Evolutionary conservation across 768 basidiomycete species (phyloP).

Genomic region (Lactifluus subvellereus): DNA sequence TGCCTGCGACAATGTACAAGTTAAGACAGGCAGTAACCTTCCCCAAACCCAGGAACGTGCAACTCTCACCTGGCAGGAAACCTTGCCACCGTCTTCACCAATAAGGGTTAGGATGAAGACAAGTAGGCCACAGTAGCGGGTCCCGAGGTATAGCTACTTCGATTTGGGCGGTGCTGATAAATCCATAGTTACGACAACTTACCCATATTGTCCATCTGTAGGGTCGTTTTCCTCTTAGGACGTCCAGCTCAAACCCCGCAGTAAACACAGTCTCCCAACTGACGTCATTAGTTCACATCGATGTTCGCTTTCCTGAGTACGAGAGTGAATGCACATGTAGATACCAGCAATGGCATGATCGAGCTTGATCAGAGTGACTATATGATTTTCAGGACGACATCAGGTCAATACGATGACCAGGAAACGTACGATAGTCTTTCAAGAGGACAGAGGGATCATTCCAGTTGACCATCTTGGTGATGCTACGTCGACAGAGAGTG

Average conservation of each 20-base stretch:
- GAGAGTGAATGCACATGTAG: background rate
- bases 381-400: background rate
- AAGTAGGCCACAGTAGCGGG: background rate
- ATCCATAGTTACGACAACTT: background rate
- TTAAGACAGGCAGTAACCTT: background rate
- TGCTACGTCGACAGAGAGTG: background rate
- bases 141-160: constrained; percentile 10
- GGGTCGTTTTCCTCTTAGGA: background rate
- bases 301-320: background rate
- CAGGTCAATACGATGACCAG: background rate
- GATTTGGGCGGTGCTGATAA: background rate
- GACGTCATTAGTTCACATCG: background rate
- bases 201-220: constrained; percentile 4
- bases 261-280: constrained; percentile 4
- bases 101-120: background rate
- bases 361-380: background rate
- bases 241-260: background rate
- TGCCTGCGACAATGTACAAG: background rate
- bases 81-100: background rate
- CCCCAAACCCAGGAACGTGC: background rate
- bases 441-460: background rate
- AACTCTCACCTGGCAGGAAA: background rate
- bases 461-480: constrained; percentile 10
- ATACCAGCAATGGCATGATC: background rate
- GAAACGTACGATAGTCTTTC: background rate